These are phyloP conservation scores for Mucor ambiguus DNA, from an alignment of 371 early-diverging fungal species.

Conservation along the genomic window DNA sequence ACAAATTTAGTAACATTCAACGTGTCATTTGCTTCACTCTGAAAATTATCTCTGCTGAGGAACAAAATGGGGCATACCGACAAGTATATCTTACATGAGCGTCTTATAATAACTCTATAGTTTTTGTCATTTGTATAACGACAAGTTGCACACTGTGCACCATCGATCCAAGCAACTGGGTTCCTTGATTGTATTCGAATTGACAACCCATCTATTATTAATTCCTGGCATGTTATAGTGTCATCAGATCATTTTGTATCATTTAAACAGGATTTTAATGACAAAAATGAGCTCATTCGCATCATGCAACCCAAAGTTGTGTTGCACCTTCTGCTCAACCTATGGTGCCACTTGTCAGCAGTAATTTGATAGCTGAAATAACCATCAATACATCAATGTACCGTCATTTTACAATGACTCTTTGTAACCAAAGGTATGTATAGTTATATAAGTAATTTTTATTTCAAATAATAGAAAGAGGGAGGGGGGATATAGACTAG, in stretches of 20 bases:
- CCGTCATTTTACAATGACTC: not conserved
- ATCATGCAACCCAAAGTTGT: not conserved
- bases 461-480: not conserved
- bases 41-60: not conserved
- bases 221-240: not conserved
- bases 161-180: not conserved
- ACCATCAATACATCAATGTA: not conserved
- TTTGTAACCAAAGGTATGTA: not conserved
- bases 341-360: not conserved
- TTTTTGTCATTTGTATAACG: not conserved
- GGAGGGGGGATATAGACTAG: not conserved
- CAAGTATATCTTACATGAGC: not conserved
- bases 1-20: not conserved
- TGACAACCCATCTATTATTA: not conserved
- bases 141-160: not conserved
- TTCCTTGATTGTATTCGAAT: not conserved
- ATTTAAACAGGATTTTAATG: not conserved
- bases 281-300: not conserved
- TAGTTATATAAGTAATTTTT: not conserved
- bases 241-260: not conserved
- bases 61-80: not conserved
- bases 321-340: not conserved
- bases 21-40: not conserved
- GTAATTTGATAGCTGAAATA: not conserved
- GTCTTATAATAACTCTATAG: not conserved